These are phyloP conservation scores for Phoma sp. DNA, from an alignment of 2,329 filamentous ascomycete genomes.

Conservation along the genomic window DNA sequence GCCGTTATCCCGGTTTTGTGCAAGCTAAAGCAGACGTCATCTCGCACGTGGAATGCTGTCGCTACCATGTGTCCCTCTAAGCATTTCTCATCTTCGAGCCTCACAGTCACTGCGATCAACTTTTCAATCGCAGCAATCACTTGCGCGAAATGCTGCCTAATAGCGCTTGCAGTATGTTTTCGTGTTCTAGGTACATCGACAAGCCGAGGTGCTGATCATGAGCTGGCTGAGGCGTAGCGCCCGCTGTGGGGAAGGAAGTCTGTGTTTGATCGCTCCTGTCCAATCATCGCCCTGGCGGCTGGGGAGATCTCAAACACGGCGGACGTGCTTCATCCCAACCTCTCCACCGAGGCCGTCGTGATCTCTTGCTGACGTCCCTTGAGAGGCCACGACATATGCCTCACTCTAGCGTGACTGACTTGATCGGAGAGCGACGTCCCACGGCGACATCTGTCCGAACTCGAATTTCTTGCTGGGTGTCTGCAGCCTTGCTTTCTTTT, in stretches of 20 bases:
- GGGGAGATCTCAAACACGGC: conserved; percentile 27
- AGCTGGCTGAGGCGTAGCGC: conserved; percentile 39
- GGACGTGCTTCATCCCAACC: conserved; percentile 18
- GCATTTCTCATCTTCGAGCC: neutral
- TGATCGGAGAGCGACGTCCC: neutral
- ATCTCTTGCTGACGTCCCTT: neutral
- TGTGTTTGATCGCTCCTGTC: conserved; percentile 21
- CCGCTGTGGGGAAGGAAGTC: conserved; percentile 18
- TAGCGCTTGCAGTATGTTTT: conserved; percentile 18
- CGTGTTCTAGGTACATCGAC: conserved; percentile 2
- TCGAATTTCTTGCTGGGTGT: no score
- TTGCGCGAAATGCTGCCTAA: conserved; percentile 9
- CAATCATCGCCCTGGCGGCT: conserved; percentile 35
- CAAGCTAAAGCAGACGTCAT: conserved; percentile 31
- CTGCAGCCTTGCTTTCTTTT: no score
- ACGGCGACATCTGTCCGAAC: no score
- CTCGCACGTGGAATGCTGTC: conserved; percentile 3
- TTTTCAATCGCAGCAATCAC: neutral
- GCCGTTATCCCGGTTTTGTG: conserved; percentile 43
- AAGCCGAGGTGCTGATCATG: conserved; percentile 8
- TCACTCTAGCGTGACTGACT: neutral
- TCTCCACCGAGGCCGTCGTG: conserved; percentile 21
- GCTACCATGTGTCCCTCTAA: neutral
- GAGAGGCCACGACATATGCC: neutral
- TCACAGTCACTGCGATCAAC: neutral